Conservation (phyloP, 352 stramenopile species). For the Albugo candida region DNA sequence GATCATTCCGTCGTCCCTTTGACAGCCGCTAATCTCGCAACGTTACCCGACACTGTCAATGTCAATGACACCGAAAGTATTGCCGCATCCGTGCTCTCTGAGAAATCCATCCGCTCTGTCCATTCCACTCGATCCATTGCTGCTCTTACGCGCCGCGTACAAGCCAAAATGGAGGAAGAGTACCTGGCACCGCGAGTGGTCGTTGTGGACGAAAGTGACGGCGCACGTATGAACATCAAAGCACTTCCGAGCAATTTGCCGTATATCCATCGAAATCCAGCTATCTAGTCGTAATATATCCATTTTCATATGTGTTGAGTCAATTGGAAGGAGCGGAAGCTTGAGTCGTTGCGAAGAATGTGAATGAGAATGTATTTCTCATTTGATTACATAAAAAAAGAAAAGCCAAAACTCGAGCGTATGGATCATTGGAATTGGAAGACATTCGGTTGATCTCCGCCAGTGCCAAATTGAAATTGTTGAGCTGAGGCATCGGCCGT, state of each 20-base stretch:
- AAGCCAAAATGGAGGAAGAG: conserved; percentile 32
- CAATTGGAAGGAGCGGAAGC: too few relatives aligned
- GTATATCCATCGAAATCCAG: conserved; percentile 89
- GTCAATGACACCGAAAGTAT: conserved; percentile 42
- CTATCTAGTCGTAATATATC: conserved; percentile 25
- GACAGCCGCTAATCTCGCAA: conserved; percentile 31
- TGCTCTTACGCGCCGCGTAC: conserved; percentile 42
- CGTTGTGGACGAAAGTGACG: conserved; percentile 80
- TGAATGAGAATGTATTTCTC: too few relatives aligned
- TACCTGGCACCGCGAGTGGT: conserved; percentile 51
- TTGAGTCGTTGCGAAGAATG: too few relatives aligned
- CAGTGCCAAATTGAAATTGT: conserved; percentile 64
- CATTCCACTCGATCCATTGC: conserved; percentile 66
- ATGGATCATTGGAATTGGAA: conserved; percentile 34
- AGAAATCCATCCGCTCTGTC: conserved; percentile 74
- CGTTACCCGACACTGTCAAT: conserved; percentile 10
- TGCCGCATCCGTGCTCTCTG: conserved; percentile 52
- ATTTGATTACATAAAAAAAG: too few relatives aligned
- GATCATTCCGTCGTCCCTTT: conserved; percentile 22
- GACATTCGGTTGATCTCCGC: conserved; percentile 38
- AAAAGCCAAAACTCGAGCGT: too few relatives aligned
- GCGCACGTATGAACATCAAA: conserved; percentile 75
- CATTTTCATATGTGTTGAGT: too few relatives aligned
- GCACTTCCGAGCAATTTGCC: conserved; percentile 79
- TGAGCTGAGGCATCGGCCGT: conserved; percentile 45